Evolutionary conservation across 2,329 filamentous ascomycete genomes (phyloP).

Genomic region (Cladosporium velox): DNA sequence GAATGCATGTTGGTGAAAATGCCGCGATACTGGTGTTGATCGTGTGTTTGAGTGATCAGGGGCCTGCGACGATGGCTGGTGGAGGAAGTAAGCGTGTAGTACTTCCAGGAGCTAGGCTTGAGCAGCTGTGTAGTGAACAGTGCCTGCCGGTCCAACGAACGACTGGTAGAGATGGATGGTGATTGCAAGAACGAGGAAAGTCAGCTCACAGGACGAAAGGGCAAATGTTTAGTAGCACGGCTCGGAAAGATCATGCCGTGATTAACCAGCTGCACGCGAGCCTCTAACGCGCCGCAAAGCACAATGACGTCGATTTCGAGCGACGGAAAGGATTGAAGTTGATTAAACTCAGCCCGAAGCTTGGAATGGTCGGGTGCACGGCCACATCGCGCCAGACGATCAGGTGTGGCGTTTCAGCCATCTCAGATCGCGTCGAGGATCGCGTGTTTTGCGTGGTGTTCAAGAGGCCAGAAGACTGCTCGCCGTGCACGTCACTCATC

Average conservation of each 20-base stretch:
- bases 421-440: slow-evolving; percentile 2
- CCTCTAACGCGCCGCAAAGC: not conserved
- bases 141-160: slow-evolving; percentile 7
- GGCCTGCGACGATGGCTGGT: not conserved
- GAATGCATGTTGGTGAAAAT: slow-evolving; percentile 7
- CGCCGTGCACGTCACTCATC: not conserved
- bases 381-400: not conserved
- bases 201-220: not conserved
- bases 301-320: not conserved
- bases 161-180: not conserved
- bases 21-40: not conserved
- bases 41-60: not conserved
- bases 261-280: slow-evolving; percentile 3
- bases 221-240: not conserved
- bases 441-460: not conserved
- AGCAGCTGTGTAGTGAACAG: slow-evolving; percentile 3
- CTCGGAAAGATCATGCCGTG: not conserved
- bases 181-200: not conserved
- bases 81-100: not conserved
- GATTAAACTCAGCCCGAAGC: slow-evolving; percentile 11
- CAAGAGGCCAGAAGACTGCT: not conserved
- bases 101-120: not conserved
- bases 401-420: slow-evolving; percentile 3
- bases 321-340: slow-evolving; percentile 4
- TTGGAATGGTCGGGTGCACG: slow-evolving; percentile 1